Evolutionary conservation across 768 basidiomycete species (phyloP).

Genomic region (Suillus clintonianus): DNA sequence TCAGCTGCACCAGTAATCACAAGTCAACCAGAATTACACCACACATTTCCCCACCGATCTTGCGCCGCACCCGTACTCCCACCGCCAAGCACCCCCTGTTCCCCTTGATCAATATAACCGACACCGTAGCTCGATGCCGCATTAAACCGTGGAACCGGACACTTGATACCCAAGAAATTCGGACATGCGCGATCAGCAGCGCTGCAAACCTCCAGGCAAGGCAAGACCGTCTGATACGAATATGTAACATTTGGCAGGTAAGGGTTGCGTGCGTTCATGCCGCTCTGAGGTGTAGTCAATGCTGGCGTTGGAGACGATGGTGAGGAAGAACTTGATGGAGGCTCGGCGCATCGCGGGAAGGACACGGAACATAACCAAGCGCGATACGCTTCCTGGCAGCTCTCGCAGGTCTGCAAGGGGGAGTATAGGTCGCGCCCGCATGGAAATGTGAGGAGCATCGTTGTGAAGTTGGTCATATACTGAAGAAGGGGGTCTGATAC

Average conservation of each 20-base stretch:
- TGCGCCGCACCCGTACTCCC: conserved; percentile 58
- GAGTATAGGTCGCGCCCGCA: conserved; percentile 84
- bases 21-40: conserved; percentile 55
- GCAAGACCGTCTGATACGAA: conserved; percentile 64
- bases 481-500: conserved; percentile 55
- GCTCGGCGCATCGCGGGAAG: conserved; percentile 75
- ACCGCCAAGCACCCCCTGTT: conserved; percentile 44
- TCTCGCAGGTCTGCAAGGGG: conserved; percentile 71
- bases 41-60: conserved; percentile 75
- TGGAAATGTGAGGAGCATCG: conserved; percentile 67
- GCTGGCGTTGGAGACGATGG: conserved; percentile 46
- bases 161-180: conserved; percentile 65
- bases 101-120: conserved; percentile 64
- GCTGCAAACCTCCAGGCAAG: conserved; percentile 80
- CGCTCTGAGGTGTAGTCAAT: conserved; percentile 44
- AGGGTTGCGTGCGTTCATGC: conserved; percentile 44
- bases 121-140: conserved; percentile 73
- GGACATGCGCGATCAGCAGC: conserved; percentile 79
- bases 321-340: conserved; percentile 34
- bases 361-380: conserved; percentile 76
- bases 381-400: conserved; percentile 74
- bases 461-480: conserved; percentile 74
- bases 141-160: conserved; percentile 62
- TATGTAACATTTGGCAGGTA: conserved; percentile 45
- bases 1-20: not conserved